Evolutionary conservation across 75 land plant genomes (phyloP), one percentile per base, ranked within the genome.

Genomic region (Sequoiadendron giganteum): DNA sequence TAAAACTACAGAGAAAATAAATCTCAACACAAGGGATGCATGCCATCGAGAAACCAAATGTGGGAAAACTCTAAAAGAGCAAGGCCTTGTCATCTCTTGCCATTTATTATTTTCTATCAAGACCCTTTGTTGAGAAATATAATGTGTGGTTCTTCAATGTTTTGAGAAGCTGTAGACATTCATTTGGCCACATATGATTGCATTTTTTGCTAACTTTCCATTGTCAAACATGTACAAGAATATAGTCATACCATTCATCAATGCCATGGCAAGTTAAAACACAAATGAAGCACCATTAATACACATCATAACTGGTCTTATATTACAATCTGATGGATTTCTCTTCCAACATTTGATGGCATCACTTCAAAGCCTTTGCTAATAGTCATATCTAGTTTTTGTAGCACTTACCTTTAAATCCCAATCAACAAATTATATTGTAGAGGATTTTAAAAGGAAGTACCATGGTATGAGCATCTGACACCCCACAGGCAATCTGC

Each of bases 401-500:
- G 83, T 81, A 7, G 42, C 34, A 72, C 30, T 21, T 81, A 81
- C 49, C 25, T 43, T 43, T 42, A 81, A 43, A 43, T 81, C n/a
- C n/a, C 10, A 42, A 43, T 81, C 48, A 43, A 18, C 19, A 43
- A 43, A 43, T 9, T 42, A 32, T 30, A 38, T 39, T 42, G 3
- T 16, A 54, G 49, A 15, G 47, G 38, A 21, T 84, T 1, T 19
- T n/a, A 73, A 36, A 47, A 21, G 86, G 36, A 28, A 84, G 25
- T 93, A 97, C 99, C 99, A 98, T 98, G 86, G 86, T 92, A 84
- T 98, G 99, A 76, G 99, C 95, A 88, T 95, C 93, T 88, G 95
- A 83, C 25, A 98, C 95, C 48, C 99, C 99, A 93, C 99, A 98
- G 78, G 99, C 97, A 92, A 98, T 94, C 88, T 94, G 97, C 49